phyloP scores from a whole-genome alignment of 176 grass and related monocot genomes.

The Rhynchospora breviuscula region DNA sequence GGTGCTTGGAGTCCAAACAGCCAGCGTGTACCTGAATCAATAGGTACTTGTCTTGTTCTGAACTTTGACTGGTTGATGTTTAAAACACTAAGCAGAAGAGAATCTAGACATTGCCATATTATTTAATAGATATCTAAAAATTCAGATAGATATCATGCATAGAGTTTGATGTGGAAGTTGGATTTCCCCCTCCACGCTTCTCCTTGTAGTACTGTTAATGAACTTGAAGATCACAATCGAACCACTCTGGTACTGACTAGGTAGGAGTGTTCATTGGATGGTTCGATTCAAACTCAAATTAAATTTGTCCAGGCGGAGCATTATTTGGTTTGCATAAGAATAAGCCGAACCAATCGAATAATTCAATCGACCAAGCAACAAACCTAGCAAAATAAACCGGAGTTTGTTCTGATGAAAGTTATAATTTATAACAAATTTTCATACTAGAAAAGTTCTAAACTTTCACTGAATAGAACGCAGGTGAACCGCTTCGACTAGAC shows the following conservation, averaged over 20 bases:
- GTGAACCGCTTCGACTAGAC: too few species aligned
- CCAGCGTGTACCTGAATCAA: slow-evolving; percentile 28
- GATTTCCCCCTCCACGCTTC: background rate
- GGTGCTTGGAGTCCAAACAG: slow-evolving; percentile 80
- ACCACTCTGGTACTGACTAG: background rate
- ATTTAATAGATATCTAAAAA: background rate
- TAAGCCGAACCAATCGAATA: too few species aligned
- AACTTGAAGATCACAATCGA: background rate
- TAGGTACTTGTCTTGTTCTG: background rate
- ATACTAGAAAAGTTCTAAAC: too few species aligned
- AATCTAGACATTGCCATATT: background rate
- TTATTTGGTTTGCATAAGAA: too few species aligned
- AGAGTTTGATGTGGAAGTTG: background rate
- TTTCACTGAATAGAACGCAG: too few species aligned
- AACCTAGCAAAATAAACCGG: too few species aligned
- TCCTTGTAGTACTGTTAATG: background rate
- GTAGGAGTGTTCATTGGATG: background rate
- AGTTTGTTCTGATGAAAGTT: too few species aligned
- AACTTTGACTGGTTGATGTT: background rate
- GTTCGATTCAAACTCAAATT: too few species aligned
- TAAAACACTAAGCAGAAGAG: background rate
- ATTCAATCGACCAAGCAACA: too few species aligned
- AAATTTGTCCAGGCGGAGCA: too few species aligned
- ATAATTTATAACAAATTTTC: too few species aligned
- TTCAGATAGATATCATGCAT: background rate